Evolutionary conservation across 192 early-diverging fungal genomes (phyloP), one percentile per base, ranked within the genome.

Genomic region (Martensiomyces pterosporus): DNA sequence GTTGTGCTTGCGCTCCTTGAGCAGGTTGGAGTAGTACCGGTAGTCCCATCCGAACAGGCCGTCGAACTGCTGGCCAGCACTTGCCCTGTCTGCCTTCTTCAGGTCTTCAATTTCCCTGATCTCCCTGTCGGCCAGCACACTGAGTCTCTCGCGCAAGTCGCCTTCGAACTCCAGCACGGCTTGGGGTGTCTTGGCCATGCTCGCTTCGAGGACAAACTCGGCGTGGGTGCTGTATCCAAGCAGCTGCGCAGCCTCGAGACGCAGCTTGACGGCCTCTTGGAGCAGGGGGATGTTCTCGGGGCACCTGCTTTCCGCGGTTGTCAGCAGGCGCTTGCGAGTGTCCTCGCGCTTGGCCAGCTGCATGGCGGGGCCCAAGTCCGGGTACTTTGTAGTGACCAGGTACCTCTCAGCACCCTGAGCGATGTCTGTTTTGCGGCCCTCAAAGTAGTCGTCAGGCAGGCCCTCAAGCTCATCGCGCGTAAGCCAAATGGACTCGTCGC

Each of bases 141-240:
- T 53, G 9, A 93, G 77, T 14, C 75, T 72, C 19, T 50, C 29
- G 15, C 60, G 64, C 47, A 93, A 67, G 19, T 80, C 77, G 14
- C 76, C 46, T 47, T 88, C 64, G 62, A 92, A 92, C 27, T 75
- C 55, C 15, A 79, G 37, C 4, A 87, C 85, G 3, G 38, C 59
- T 14, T 79, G 57, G 6, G 83, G 80, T 2, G 62, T 70, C 59
- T 88, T 87, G 26, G 89, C 90, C 90, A 93, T 93, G 34, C 86
- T 87, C 24, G 80, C 75, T 43, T 90, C 81, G 27, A 91, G 70
- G 18, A 80, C 71, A 63, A 79, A 88, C 22, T 68, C 74, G 3
- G 85, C 85, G 52, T 91, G 85, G 35, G 67, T 79, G 36, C 52
- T 53, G 63, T 85, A 91, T 2, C 89, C 90, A 9, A 90, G 56